A percentile compares a stretch with the other conserved stretches of the same genome.
These are phyloP conservation scores for Phytophthora foliorum DNA, from an alignment of 352 stramenopile species.

Conservation along the genomic window DNA sequence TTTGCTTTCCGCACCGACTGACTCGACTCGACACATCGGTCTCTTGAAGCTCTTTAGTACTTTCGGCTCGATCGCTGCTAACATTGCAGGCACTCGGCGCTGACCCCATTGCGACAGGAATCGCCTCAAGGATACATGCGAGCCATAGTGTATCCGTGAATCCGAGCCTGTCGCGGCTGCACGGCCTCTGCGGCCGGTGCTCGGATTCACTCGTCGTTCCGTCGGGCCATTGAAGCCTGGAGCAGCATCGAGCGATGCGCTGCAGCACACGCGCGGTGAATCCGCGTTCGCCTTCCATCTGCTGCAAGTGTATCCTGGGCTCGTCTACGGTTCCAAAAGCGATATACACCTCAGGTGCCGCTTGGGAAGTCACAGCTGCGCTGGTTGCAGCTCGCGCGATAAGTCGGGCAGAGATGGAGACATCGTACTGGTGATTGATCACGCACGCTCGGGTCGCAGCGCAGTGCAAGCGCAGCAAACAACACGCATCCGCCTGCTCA, in stretches of 20 bases:
- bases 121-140: slow-evolving; percentile 37
- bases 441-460: neutral
- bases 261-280: slow-evolving; percentile 21
- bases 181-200: slow-evolving; percentile 9
- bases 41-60: neutral
- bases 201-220: slow-evolving; percentile 26
- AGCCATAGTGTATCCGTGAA: slow-evolving; percentile 30
- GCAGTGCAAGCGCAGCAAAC: neutral
- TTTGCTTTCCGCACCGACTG: neutral
- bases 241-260: neutral
- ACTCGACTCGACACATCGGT: neutral
- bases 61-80: neutral
- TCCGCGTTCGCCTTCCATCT: slow-evolving; percentile 24
- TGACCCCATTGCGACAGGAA: slow-evolving; percentile 19
- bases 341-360: slow-evolving; percentile 30
- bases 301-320: slow-evolving; percentile 24
- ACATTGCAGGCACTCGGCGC: neutral
- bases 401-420: slow-evolving; percentile 8
- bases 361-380: slow-evolving; percentile 9
- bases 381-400: slow-evolving; percentile 8
- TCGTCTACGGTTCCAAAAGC: slow-evolving; percentile 27
- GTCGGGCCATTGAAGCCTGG: slow-evolving; percentile 2
- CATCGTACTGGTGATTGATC: neutral
- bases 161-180: slow-evolving; percentile 30
- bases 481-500: neutral